Conservation (phyloP, 2,329 filamentous ascomycete genomes). For the Mycosphaerella sp. region DNA sequence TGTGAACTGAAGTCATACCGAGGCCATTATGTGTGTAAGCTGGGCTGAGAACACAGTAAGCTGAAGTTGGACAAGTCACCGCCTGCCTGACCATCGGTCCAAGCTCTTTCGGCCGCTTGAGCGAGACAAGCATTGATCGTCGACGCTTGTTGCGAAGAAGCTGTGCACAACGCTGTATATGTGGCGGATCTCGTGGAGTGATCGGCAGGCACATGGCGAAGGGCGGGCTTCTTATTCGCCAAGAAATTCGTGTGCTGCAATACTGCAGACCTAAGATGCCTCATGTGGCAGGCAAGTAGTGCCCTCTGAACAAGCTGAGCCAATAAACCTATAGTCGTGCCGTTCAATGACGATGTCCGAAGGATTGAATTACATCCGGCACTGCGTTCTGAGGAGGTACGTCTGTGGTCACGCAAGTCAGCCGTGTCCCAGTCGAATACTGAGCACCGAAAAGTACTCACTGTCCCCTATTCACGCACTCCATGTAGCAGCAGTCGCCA, state of each 20-base stretch:
- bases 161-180: background rate
- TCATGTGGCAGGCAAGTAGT: constrained; percentile 2
- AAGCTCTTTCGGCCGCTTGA: background rate
- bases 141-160: constrained; percentile 4
- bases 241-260: background rate
- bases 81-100: background rate
- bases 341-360: no score
- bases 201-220: constrained; percentile 16
- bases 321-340: no score
- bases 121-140: constrained; percentile 12
- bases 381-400: no score
- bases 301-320: background rate
- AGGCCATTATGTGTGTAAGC: background rate
- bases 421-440: no score
- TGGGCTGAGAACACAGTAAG: background rate
- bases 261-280: background rate
- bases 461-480: no score
- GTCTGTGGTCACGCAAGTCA: no score
- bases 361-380: no score
- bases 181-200: constrained; percentile 7
- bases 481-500: no score
- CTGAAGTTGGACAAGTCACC: constrained; percentile 3
- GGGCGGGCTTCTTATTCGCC: constrained; percentile 8
- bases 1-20: background rate
- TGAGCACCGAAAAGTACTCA: no score